phyloP scores from a whole-genome alignment of 495 filamentous ascomycete genomes.

The Penicillium manginii region DNA sequence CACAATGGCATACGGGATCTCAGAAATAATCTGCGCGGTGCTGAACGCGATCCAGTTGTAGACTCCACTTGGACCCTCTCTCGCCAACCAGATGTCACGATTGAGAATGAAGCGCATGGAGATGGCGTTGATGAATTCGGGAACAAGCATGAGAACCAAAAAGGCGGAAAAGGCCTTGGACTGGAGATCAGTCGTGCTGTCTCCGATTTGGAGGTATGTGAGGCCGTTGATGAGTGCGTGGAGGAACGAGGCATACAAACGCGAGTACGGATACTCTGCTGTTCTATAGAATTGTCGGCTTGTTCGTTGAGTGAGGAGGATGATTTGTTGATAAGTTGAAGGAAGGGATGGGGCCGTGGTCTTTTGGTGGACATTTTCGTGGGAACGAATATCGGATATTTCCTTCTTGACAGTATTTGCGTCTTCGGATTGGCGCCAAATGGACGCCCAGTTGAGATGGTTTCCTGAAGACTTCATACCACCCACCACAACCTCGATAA shows the following conservation, averaged over 20 bases:
- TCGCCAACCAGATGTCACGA: conserved; percentile 70
- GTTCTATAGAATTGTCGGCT: conserved; percentile 74
- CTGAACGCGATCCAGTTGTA: conserved; percentile 75
- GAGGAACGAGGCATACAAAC: conserved; percentile 75
- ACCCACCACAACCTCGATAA: conserved; percentile 86
- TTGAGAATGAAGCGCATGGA: conserved; percentile 77
- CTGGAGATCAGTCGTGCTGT: conserved; percentile 68
- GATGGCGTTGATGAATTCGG: conserved; percentile 76
- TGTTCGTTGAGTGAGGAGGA: conserved; percentile 63
- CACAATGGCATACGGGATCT: conserved; percentile 74
- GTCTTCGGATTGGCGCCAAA: conserved; percentile 78
- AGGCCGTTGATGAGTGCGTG: conserved; percentile 79
- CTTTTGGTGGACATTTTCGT: conserved; percentile 53
- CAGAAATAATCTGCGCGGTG: conserved; percentile 69
- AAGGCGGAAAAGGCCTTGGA: conserved; percentile 84
- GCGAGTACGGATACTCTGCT: conserved; percentile 79
- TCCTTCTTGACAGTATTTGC: conserved; percentile 65
- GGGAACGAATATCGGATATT: conserved; percentile 61
- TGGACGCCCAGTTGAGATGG: conserved; percentile 71
- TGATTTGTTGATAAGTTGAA: conserved; percentile 67
- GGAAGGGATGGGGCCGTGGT: conserved; percentile 65
- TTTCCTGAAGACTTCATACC: conserved; percentile 67
- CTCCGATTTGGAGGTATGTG: conserved; percentile 70
- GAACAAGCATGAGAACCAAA: conserved; percentile 75
- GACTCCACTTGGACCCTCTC: conserved; percentile 75